Conservation (phyloP, 768 basidiomycete genomes). For the Rhizopogon salebrosus region DNA sequence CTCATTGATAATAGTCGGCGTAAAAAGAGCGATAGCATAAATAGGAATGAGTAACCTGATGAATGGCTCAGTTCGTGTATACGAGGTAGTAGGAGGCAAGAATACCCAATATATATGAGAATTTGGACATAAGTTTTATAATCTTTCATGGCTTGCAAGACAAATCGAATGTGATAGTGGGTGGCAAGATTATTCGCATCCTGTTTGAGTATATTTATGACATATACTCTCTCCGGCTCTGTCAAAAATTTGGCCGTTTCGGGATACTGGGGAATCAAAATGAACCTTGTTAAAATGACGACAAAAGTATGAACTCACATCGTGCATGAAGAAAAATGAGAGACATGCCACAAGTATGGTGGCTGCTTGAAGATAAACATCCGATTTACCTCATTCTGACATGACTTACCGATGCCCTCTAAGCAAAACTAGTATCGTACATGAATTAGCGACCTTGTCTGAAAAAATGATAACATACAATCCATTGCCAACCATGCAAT, state of each 20-base stretch:
- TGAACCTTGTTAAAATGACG: neutral
- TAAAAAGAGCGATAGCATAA: slow-evolving; percentile 46
- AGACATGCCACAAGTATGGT: slow-evolving; percentile 14
- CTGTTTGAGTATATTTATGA: slow-evolving; percentile 38
- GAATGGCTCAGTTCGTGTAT: neutral
- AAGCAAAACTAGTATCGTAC: slow-evolving; percentile 22
- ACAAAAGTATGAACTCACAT: slow-evolving; percentile 28
- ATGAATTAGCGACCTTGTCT: neutral
- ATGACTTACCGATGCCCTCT: slow-evolving; percentile 21
- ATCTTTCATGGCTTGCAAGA: slow-evolving; percentile 44
- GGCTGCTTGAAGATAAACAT: slow-evolving; percentile 7
- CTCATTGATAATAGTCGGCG: slow-evolving; percentile 45
- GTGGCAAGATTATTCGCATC: slow-evolving; percentile 42
- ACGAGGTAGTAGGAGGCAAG: slow-evolving; percentile 6
- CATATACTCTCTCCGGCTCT: slow-evolving; percentile 33
- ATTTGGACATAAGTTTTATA: slow-evolving; percentile 34
- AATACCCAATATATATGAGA: slow-evolving; percentile 38
- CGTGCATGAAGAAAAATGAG: slow-evolving; percentile 48
- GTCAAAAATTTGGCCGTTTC: slow-evolving; percentile 54
- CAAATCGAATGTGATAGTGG: slow-evolving; percentile 38
- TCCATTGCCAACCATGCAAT: slow-evolving; percentile 34
- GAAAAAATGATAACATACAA: slow-evolving; percentile 18
- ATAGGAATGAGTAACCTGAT: slow-evolving; percentile 39
- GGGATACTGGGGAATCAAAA: slow-evolving; percentile 36
- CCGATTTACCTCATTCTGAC: neutral